A percentile compares a stretch with the other conserved stretches of the same genome.
phyloP scores from a whole-genome alignment of 2,329 filamentous ascomycete genomes.

The Trichoderma harzianum region DNA sequence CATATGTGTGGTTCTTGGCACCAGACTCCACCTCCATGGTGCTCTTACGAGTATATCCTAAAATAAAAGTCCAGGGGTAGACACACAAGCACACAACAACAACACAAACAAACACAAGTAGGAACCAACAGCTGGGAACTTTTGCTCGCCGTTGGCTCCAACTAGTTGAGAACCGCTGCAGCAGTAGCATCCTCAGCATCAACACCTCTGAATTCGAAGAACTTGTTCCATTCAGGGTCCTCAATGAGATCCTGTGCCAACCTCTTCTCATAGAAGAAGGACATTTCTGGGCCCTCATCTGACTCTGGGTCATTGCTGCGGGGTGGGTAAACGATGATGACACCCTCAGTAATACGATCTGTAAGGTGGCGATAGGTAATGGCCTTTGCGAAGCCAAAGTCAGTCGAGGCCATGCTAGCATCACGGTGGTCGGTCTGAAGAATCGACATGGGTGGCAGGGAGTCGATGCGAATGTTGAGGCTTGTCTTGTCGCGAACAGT shows the following conservation, averaged over 20 bases:
- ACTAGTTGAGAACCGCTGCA: neutral
- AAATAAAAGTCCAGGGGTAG: no score
- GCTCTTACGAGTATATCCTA: no score
- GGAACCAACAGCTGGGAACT: no score
- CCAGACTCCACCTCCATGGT: no score
- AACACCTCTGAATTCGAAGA: slow-evolving; percentile 1
- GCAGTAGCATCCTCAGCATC: neutral
- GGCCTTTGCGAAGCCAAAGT: slow-evolving; percentile 4
- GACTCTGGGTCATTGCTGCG: neutral
- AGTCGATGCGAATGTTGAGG: neutral
- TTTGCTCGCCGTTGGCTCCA: no score
- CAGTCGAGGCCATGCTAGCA: neutral
- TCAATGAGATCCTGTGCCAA: neutral
- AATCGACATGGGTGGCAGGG: slow-evolving; percentile 2
- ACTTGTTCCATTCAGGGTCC: no score
- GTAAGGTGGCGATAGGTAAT: slow-evolving; percentile 5
- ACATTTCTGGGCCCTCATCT: neutral
- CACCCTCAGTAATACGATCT: neutral
- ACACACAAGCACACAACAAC: no score
- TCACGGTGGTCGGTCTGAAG: neutral
- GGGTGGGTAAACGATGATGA: neutral
- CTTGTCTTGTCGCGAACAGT: neutral
- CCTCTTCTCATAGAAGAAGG: slow-evolving; percentile 10
- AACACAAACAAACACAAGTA: no score
- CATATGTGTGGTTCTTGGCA: no score